Percentiles rank a stretch among this genome's conserved stretches.
These are phyloP conservation scores for Oropetium thomaeum DNA, from an alignment of 176 grass and related monocot genomes.

Conservation along the genomic window DNA sequence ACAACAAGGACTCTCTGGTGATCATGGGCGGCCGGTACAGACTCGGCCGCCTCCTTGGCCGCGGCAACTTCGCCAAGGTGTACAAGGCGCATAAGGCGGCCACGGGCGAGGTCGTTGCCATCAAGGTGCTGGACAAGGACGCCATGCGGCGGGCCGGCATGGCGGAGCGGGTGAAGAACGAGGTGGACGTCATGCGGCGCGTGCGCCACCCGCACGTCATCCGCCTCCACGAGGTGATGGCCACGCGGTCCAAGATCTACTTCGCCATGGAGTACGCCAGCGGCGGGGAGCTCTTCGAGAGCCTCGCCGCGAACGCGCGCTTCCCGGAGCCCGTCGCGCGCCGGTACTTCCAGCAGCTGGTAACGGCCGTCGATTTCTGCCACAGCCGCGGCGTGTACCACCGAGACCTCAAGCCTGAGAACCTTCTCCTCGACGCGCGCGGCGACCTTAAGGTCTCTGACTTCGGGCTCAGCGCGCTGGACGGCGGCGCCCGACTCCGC, in stretches of 20 bases:
- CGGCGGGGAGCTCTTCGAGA: slow-evolving; percentile 76
- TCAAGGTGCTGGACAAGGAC: slow-evolving; percentile 88
- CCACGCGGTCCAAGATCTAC: slow-evolving; percentile 83
- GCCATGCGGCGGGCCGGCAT: slow-evolving; percentile 54
- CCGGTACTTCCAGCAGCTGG: slow-evolving; percentile 82
- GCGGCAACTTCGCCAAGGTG: slow-evolving; percentile 82
- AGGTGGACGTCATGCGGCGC: slow-evolving; percentile 75
- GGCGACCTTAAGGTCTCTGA: slow-evolving; percentile 93
- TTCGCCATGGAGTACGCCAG: slow-evolving; percentile 89
- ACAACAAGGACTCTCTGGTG: slow-evolving; percentile 18
- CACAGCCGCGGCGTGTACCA: slow-evolving; percentile 88
- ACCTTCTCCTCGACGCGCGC: slow-evolving; percentile 74
- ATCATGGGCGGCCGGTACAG: slow-evolving; percentile 66
- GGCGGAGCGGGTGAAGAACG: slow-evolving; percentile 62
- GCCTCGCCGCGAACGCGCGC: slow-evolving; percentile 45
- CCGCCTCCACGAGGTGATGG: slow-evolving; percentile 89
- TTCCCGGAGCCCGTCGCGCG: slow-evolving; percentile 66
- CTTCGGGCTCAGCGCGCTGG: slow-evolving; percentile 74
- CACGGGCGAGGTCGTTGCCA: slow-evolving; percentile 64
- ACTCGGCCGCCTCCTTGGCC: slow-evolving; percentile 58
- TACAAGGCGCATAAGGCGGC: slow-evolving; percentile 57
- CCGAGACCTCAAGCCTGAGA: slow-evolving; percentile 96
- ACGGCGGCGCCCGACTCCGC: slow-evolving; percentile 36
- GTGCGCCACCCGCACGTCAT: slow-evolving; percentile 76
- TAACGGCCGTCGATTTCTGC: slow-evolving; percentile 85